These are phyloP conservation scores for Vitis hybrid DNA, from an alignment of 177 flowering plant species.

Conservation along the genomic window DNA sequence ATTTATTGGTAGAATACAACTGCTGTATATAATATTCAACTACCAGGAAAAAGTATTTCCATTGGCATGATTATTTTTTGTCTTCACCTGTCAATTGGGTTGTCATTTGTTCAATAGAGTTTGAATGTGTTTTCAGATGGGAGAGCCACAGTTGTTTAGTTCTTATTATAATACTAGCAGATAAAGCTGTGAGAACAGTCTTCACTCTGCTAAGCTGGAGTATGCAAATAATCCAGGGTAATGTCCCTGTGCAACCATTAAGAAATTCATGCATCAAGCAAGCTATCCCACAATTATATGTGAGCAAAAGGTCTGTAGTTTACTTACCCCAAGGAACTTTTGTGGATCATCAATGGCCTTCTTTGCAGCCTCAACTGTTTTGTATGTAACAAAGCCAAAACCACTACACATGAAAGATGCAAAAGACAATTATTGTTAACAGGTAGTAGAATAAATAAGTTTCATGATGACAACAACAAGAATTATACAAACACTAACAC, in stretches of 20 bases:
- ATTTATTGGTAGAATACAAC: neutral
- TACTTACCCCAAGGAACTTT: constrained; percentile 61
- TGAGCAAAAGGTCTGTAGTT: neutral
- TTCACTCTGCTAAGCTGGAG: neutral
- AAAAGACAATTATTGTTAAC: neutral
- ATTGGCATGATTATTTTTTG: neutral
- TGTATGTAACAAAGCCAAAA: constrained; percentile 77
- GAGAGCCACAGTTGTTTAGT: neutral
- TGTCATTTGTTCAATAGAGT: neutral
- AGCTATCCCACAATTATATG: neutral
- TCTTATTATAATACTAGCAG: neutral
- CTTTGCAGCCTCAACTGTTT: constrained; percentile 64
- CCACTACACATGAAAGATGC: constrained; percentile 37
- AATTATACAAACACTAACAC: neutral
- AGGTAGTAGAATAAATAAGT: neutral
- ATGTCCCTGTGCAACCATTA: neutral
- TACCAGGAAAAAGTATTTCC: neutral
- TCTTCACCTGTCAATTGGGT: neutral
- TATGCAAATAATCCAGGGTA: neutral
- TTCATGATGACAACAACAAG: neutral
- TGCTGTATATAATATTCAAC: neutral
- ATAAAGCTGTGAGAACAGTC: neutral
- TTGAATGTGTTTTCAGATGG: neutral
- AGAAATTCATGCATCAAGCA: neutral
- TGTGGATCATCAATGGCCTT: constrained; percentile 71